phyloP scores from a whole-genome alignment of 768 basidiomycete species.

The Pholiota molesta region DNA sequence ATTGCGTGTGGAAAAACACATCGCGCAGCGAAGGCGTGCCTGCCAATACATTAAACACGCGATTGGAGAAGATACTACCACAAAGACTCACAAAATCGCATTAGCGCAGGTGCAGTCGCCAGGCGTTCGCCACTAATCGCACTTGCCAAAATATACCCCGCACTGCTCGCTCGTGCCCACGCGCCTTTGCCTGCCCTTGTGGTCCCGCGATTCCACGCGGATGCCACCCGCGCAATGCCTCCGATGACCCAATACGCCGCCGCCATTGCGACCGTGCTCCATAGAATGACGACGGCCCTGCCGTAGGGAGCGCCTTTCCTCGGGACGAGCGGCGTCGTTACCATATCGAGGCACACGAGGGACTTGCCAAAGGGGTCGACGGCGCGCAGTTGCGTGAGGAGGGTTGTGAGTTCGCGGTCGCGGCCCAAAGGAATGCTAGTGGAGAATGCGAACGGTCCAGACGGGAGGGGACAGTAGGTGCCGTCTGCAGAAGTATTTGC shows the following conservation, averaged over 20 bases:
- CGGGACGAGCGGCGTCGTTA: conserved; percentile 76
- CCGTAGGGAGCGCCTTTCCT: conserved; percentile 65
- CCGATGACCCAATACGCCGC: conserved; percentile 84
- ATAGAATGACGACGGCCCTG: conserved; percentile 66
- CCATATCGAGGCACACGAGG: conserved; percentile 79
- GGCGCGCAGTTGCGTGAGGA: conserved; percentile 82
- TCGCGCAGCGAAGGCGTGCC: conserved; percentile 93
- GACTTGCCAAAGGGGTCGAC: conserved; percentile 86
- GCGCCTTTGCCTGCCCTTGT: conserved; percentile 60
- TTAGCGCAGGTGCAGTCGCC: conserved; percentile 79
- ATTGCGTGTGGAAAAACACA: conserved; percentile 91
- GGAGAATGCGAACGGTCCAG: conserved; percentile 84
- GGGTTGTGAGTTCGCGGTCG: conserved; percentile 77
- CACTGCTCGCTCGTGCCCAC: conserved; percentile 78
- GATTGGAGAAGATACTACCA: background rate
- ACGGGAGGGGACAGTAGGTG: conserved; percentile 75
- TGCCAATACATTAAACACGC: conserved; percentile 30
- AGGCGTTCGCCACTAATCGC: conserved; percentile 92
- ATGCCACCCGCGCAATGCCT: conserved; percentile 76
- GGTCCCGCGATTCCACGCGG: conserved; percentile 82
- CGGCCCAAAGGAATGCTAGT: conserved; percentile 67
- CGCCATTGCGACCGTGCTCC: conserved; percentile 72
- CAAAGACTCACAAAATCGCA: conserved; percentile 78
- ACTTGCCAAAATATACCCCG: conserved; percentile 90
- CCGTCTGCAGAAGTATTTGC: conserved; percentile 37